Evolutionary conservation across 306 rosid genomes (phyloP).

Genomic region (Cicer arietinum): DNA sequence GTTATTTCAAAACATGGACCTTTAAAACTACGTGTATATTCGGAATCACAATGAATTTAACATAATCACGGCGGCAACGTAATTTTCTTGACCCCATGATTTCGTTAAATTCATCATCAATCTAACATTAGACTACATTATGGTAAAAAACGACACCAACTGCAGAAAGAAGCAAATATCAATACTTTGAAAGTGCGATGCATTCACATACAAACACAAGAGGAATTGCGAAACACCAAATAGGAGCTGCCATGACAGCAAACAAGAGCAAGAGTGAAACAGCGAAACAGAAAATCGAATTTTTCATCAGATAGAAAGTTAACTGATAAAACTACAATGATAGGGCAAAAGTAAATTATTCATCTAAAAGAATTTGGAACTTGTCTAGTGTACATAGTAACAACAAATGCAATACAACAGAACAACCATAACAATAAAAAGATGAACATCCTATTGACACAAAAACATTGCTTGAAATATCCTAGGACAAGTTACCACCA

Average conservation of each 20-base stretch:
- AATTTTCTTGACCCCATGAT: no score
- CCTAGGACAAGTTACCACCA: conserved; percentile 76
- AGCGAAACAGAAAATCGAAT: neutral
- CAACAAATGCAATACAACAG: conserved; percentile 41
- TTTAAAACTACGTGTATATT: no score
- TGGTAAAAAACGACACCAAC: no score
- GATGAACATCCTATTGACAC: conserved; percentile 34
- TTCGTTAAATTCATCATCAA: no score
- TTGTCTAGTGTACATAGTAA: conserved; percentile 34
- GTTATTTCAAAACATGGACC: no score
- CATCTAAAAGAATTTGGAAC: conserved; percentile 39
- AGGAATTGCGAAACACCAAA: neutral
- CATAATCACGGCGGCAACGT: no score
- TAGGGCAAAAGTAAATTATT: conserved; percentile 32
- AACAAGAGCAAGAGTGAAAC: neutral
- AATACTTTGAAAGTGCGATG: neutral
- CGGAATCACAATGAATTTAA: no score
- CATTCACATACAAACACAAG: neutral
- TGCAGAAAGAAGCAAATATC: no score
- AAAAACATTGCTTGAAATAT: conserved; percentile 19
- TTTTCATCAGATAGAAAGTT: neutral
- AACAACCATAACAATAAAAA: conserved; percentile 22
- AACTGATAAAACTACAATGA: neutral
- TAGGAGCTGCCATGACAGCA: neutral
- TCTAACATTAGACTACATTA: no score